Percentiles rank a stretch among this genome's conserved stretches.
These are phyloP conservation scores for Syzygium grande DNA, from an alignment of 345 rosid genomes.

Conservation along the genomic window DNA sequence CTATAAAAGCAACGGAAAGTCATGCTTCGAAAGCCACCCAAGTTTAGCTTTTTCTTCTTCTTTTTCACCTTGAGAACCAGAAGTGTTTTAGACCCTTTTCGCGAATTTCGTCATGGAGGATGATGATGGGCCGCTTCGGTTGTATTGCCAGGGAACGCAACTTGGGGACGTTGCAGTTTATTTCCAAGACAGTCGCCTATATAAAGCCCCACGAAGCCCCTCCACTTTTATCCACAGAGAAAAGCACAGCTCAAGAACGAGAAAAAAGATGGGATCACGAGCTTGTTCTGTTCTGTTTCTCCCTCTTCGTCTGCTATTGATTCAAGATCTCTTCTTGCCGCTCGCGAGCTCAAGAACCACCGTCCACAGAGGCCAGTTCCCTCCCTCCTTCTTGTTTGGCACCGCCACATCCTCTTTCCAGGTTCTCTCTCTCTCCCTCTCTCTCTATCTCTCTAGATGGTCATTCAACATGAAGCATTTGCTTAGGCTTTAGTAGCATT, in stretches of 20 bases:
- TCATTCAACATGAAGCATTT: neutral
- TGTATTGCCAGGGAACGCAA: neutral
- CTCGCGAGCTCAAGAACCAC: neutral
- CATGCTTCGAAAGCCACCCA: neutral
- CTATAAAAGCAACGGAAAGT: neutral
- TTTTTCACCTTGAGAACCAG: neutral
- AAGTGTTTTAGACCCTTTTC: neutral
- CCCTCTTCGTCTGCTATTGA: neutral
- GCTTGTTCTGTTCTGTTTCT: neutral
- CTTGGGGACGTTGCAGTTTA: neutral
- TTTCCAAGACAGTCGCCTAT: neutral
- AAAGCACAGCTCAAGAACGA: neutral
- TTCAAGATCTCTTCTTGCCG: neutral
- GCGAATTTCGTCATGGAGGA: neutral
- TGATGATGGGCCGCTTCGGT: neutral
- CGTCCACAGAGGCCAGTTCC: conserved; percentile 12
- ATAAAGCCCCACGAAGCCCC: neutral
- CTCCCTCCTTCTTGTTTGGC: conserved; percentile 8
- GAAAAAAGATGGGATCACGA: neutral
- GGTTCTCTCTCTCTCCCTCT: neutral
- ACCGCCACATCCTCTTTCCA: conserved; percentile 5
- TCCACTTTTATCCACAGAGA: neutral
- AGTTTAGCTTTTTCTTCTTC: neutral
- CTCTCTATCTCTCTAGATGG: neutral
- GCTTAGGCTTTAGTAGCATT: neutral